phyloP scores from a whole-genome alignment of 768 basidiomycete genomes.

The Mycena kentingensis region DNA sequence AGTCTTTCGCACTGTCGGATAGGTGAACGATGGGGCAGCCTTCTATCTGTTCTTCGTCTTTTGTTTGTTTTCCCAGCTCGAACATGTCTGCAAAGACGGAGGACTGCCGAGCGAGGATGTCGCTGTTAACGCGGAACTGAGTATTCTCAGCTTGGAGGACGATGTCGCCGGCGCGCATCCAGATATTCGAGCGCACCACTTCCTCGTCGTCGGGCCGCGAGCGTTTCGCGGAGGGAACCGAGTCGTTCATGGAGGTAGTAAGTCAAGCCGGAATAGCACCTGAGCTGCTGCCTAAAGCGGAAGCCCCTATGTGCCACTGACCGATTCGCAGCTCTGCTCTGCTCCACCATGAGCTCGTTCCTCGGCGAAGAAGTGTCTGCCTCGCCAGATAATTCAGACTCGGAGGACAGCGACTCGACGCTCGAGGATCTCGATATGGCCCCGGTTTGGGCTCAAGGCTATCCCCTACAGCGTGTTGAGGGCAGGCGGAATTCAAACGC shows the following conservation, averaged over 20 bases:
- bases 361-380: constrained; percentile 9
- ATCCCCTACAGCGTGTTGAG: constrained; percentile 16
- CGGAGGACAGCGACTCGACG: constrained; percentile 14
- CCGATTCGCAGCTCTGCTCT: background rate
- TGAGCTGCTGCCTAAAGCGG: no score
- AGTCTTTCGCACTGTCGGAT: no score
- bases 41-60: no score
- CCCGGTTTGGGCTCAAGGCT: constrained; percentile 11
- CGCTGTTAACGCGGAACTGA: constrained; percentile 19
- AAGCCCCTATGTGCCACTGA: no score
- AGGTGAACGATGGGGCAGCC: no score
- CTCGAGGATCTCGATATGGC: constrained; percentile 16
- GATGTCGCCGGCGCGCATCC: constrained; percentile 22
- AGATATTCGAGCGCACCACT: no score
- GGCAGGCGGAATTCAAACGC: constrained; percentile 1
- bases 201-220: no score
- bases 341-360: constrained; percentile 10
- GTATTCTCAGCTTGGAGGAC: constrained; percentile 10
- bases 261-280: no score
- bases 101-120: constrained; percentile 21
- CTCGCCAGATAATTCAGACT: constrained; percentile 16
- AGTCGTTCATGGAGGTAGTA: no score
- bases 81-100: constrained; percentile 24
- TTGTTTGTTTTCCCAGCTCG: constrained; percentile 15
- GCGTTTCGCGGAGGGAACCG: no score